A percentile compares a stretch with the other conserved stretches of the same genome.
Conservation (phyloP, 225 moss, liverwort and hornwort species). For the Bryoerythrophyllum caledonicum region DNA sequence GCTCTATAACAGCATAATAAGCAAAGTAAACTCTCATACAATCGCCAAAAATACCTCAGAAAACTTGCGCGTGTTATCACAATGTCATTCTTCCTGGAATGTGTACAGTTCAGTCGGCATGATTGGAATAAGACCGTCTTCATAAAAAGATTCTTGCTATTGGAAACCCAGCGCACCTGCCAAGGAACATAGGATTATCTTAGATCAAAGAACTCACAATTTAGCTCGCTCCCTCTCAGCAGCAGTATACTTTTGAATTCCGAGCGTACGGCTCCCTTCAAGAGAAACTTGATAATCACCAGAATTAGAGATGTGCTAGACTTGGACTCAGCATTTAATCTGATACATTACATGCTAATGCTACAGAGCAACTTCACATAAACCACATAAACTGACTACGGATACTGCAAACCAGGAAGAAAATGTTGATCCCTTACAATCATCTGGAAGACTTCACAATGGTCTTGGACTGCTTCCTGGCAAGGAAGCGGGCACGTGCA, state of each 20-base stretch:
- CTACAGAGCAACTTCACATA: neutral
- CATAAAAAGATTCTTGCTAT: neutral
- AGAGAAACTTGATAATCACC: no score
- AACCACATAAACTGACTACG: neutral
- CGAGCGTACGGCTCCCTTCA: no score
- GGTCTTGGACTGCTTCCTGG: conserved; percentile 75
- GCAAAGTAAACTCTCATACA: neutral
- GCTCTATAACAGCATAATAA: neutral
- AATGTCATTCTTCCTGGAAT: neutral
- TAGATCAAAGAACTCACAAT: neutral
- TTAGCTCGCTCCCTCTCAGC: neutral
- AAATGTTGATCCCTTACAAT: neutral
- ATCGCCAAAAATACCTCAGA: conserved; percentile 3
- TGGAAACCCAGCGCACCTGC: conserved; percentile 6
- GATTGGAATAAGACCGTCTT: neutral
- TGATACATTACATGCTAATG: neutral
- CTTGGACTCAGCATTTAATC: no score
- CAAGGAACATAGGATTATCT: neutral
- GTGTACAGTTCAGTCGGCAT: neutral
- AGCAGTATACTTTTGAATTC: no score
- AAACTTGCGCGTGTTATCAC: neutral
- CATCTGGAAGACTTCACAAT: conserved; percentile 39
- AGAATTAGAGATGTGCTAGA: no score
- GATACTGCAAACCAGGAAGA: neutral
- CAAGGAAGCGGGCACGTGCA: conserved; percentile 79